These are phyloP conservation scores for Saturnispora zaruensis DNA, from an alignment of 805 yeast species.

Conservation along the genomic window DNA sequence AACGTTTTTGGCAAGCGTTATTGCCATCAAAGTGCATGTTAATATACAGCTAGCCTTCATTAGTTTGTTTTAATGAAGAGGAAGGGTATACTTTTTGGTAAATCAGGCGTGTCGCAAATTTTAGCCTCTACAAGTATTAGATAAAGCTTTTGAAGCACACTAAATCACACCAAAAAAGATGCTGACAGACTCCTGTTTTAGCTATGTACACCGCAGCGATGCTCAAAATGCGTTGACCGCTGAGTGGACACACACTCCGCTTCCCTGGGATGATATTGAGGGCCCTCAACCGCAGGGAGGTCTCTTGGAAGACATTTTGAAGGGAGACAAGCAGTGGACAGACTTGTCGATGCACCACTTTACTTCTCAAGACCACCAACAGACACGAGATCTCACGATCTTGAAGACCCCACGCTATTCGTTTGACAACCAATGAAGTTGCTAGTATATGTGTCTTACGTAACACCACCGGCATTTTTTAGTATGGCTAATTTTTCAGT, in stretches of 20 bases:
- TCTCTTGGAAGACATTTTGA: neutral
- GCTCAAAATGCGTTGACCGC: neutral
- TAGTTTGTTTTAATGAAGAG: neutral
- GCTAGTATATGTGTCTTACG: neutral
- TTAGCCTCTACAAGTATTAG: neutral
- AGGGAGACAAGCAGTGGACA: neutral
- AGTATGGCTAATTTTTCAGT: neutral
- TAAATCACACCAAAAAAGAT: neutral
- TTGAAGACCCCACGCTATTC: neutral
- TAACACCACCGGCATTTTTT: neutral
- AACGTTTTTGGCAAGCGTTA: slow-evolving; percentile 3
- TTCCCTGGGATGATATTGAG: slow-evolving; percentile 7
- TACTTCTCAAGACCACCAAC: neutral
- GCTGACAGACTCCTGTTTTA: neutral
- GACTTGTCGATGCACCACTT: slow-evolving; percentile 1
- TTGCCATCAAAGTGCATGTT: neutral
- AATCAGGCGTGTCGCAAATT: neutral
- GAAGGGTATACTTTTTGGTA: neutral
- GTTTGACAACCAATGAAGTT: neutral
- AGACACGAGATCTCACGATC: neutral
- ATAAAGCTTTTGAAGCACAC: neutral
- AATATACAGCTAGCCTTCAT: neutral
- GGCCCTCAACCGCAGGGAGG: neutral
- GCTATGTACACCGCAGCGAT: neutral
- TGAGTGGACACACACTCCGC: neutral